Conservation (phyloP, 306 rosid genomes). For the Corylus americana region DNA sequence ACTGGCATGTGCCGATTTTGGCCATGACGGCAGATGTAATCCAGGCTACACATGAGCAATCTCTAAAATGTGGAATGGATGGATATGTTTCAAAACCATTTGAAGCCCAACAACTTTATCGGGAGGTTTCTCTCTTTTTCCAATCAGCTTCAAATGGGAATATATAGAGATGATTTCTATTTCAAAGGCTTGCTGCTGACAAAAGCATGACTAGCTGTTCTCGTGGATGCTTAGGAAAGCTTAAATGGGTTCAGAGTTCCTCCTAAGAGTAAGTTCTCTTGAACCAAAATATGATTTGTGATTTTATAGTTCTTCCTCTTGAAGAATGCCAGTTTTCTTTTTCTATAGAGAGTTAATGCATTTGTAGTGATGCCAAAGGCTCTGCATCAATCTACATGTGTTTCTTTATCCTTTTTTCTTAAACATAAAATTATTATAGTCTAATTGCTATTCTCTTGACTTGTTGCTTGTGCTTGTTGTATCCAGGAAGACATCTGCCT, state of each 20-base stretch:
- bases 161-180: constrained; percentile 30
- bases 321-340: background rate
- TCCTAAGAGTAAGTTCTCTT: constrained; percentile 54
- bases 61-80: constrained; percentile 78
- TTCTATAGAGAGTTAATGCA: background rate
- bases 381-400: background rate
- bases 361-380: background rate
- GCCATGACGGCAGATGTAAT: constrained; percentile 98
- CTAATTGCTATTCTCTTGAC: background rate
- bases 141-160: constrained; percentile 40
- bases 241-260: constrained; percentile 39
- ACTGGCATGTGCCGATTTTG: constrained; percentile 73
- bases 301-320: constrained; percentile 10
- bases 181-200: constrained; percentile 21
- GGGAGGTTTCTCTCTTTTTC: constrained; percentile 79
- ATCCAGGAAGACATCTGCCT: constrained; percentile 33
- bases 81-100: constrained; percentile 97
- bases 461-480: constrained; percentile 16
- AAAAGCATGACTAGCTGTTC: constrained; percentile 30
- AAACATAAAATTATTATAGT: background rate
- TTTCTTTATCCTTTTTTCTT: background rate
- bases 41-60: constrained; percentile 88
- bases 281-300: constrained; percentile 1
- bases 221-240: constrained; percentile 33
- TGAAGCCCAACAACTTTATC: constrained; percentile 90